phyloP scores from a whole-genome alignment of 1,284 basidiomycete species.

The Trichosporon coremiiforme region DNA sequence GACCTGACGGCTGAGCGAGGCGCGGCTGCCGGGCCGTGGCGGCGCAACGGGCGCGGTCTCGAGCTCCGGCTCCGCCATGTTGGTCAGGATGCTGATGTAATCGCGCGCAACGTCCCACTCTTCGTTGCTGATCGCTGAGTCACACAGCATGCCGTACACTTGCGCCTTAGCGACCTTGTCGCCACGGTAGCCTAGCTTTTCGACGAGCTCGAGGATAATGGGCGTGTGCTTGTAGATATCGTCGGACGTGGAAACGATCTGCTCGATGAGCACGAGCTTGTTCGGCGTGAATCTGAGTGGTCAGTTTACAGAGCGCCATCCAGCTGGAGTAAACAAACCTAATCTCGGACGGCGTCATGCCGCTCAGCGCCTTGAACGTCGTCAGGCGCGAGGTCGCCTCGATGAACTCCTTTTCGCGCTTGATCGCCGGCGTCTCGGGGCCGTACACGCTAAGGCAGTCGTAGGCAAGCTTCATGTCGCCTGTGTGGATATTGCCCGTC shows the following conservation, averaged over 20 bases:
- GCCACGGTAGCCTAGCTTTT: constrained; percentile 77
- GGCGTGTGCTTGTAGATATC: constrained; percentile 86
- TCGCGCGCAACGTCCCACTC: constrained; percentile 75
- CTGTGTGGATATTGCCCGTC: constrained; percentile 83
- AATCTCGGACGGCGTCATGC: constrained; percentile 83
- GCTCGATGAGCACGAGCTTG: constrained; percentile 74
- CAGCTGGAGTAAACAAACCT: constrained; percentile 60
- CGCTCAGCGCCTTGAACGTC: constrained; percentile 70
- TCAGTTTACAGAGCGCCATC: too few relatives aligned
- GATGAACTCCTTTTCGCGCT: constrained; percentile 82
- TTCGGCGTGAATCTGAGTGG: constrained; percentile 73
- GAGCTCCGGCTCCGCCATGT: constrained; percentile 58
- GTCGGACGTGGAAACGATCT: constrained; percentile 74
- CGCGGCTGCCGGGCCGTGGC: constrained; percentile 4
- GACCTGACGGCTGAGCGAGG: background rate
- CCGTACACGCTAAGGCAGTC: constrained; percentile 80
- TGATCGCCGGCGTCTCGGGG: constrained; percentile 65
- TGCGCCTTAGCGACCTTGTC: constrained; percentile 74
- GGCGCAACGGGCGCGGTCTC: background rate
- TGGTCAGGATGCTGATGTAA: constrained; percentile 71
- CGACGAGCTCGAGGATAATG: constrained; percentile 81
- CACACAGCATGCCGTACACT: constrained; percentile 81
- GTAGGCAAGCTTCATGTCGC: constrained; percentile 93
- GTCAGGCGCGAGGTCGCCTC: constrained; percentile 74
- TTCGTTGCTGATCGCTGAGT: constrained; percentile 74